Conservation (phyloP, 2,329 filamentous ascomycete species). For the Clathrospora elynae region DNA sequence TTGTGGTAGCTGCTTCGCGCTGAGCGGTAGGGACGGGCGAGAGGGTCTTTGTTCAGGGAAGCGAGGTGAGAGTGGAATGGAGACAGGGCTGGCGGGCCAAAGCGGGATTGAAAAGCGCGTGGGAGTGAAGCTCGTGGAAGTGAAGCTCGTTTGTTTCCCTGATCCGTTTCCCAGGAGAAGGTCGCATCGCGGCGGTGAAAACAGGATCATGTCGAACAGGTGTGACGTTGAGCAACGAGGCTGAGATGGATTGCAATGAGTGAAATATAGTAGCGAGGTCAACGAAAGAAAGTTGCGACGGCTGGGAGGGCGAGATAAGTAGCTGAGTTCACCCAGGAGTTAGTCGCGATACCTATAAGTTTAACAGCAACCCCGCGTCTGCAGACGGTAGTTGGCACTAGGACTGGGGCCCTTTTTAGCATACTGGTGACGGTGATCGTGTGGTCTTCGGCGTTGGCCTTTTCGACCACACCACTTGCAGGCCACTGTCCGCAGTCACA, state of each 20-base stretch:
- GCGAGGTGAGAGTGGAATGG: slow-evolving; percentile 24
- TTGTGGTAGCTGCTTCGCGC: slow-evolving; percentile 7
- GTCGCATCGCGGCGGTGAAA: slow-evolving; percentile 31
- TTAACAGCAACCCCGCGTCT: slow-evolving; percentile 22
- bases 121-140: slow-evolving; percentile 21
- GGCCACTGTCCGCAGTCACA: slow-evolving; percentile 17
- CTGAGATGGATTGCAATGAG: slow-evolving; percentile 4
- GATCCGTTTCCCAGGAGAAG: slow-evolving; percentile 9
- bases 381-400: slow-evolving; percentile 21
- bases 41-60: slow-evolving; percentile 12
- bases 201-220: slow-evolving; percentile 32
- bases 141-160: slow-evolving; percentile 18
- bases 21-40: slow-evolving; percentile 13
- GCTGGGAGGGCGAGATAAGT: slow-evolving; percentile 16
- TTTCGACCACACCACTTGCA: slow-evolving; percentile 15
- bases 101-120: slow-evolving; percentile 19
- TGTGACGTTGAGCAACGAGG: slow-evolving; percentile 13
- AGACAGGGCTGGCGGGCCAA: slow-evolving; percentile 23
- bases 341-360: slow-evolving; percentile 22
- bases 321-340: slow-evolving; percentile 9
- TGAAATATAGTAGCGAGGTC: too few species aligned
- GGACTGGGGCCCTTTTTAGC: slow-evolving; percentile 22
- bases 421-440: slow-evolving; percentile 29
- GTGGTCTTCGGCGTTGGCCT: slow-evolving; percentile 21
- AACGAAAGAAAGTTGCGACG: slow-evolving; percentile 14